Conservation (phyloP, 1,284 basidiomycete species). For the Athelia sp. region DNA sequence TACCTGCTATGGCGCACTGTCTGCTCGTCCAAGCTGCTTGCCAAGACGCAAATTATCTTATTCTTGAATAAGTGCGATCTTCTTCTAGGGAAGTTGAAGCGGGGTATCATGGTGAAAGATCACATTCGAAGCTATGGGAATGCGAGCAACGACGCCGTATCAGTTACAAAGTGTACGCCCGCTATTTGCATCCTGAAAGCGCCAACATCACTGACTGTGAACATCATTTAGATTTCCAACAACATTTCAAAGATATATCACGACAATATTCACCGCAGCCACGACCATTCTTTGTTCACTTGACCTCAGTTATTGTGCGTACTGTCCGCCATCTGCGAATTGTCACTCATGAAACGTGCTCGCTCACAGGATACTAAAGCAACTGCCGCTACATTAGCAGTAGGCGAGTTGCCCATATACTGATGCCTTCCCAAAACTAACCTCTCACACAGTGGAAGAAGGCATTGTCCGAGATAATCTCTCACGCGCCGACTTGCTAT, state of each 20-base stretch:
- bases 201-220: background rate
- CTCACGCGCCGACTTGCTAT: slow-evolving; percentile 48
- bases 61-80: slow-evolving; percentile 80
- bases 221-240: slow-evolving; percentile 51
- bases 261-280: slow-evolving; percentile 53
- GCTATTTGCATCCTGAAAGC: background rate
- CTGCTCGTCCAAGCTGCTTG: slow-evolving; percentile 62
- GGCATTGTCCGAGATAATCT: slow-evolving; percentile 50
- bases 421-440: background rate
- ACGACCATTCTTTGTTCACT: slow-evolving; percentile 64
- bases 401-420: slow-evolving; percentile 36
- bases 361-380: slow-evolving; percentile 55
- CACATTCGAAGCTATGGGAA: slow-evolving; percentile 60
- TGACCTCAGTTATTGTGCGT: slow-evolving; percentile 68
- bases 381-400: slow-evolving; percentile 59
- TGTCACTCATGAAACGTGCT: slow-evolving; percentile 1
- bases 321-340: slow-evolving; percentile 7
- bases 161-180: slow-evolving; percentile 55
- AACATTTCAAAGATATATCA: slow-evolving; percentile 62
- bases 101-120: slow-evolving; percentile 55
- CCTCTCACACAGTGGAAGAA: slow-evolving; percentile 34
- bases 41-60: slow-evolving; percentile 66
- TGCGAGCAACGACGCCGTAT: slow-evolving; percentile 49
- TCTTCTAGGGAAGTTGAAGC: slow-evolving; percentile 60
- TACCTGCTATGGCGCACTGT: slow-evolving; percentile 65